These are phyloP conservation scores for Saccharomycopsis malanga DNA, from an alignment of 805 yeast genomes.

Conservation along the genomic window DNA sequence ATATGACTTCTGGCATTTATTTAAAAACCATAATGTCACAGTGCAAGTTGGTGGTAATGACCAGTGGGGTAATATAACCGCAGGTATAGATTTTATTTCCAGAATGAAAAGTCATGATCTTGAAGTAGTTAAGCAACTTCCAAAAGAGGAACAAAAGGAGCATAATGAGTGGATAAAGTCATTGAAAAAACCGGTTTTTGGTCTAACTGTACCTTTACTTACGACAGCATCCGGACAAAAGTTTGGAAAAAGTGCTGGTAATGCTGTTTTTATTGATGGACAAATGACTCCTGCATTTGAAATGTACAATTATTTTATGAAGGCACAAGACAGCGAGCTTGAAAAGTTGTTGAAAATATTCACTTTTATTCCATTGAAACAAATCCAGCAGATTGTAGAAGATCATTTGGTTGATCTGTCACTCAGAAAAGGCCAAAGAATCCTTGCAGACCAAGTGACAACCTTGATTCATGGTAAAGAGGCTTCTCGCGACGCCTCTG, in stretches of 20 bases:
- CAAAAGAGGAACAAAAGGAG: slow-evolving; percentile 1
- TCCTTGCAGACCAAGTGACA: slow-evolving; percentile 66
- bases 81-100: slow-evolving; percentile 83
- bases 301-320: slow-evolving; percentile 78
- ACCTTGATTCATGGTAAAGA: slow-evolving; percentile 84
- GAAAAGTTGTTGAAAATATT: slow-evolving; percentile 62
- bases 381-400: slow-evolving; percentile 47
- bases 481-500: slow-evolving; percentile 58
- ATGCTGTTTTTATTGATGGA: slow-evolving; percentile 82
- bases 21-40: slow-evolving; percentile 48
- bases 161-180: slow-evolving; percentile 20
- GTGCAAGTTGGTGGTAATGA: slow-evolving; percentile 94
- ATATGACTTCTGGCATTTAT: slow-evolving; percentile 82
- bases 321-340: slow-evolving; percentile 71
- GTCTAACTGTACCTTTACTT: slow-evolving; percentile 83
- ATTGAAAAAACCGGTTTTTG: slow-evolving; percentile 41
- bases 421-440: slow-evolving; percentile 61
- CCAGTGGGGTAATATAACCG: slow-evolving; percentile 97
- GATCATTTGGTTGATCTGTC: slow-evolving; percentile 56
- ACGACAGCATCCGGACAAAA: slow-evolving; percentile 87
- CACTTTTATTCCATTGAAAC: slow-evolving; percentile 63
- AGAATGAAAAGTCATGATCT: slow-evolving; percentile 36
- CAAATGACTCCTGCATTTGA: slow-evolving; percentile 72
- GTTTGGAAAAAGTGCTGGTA: slow-evolving; percentile 96
- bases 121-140: slow-evolving; percentile 14